phyloP scores from a whole-genome alignment of 2,329 filamentous ascomycete genomes.

The Fusarium vanettenii region DNA sequence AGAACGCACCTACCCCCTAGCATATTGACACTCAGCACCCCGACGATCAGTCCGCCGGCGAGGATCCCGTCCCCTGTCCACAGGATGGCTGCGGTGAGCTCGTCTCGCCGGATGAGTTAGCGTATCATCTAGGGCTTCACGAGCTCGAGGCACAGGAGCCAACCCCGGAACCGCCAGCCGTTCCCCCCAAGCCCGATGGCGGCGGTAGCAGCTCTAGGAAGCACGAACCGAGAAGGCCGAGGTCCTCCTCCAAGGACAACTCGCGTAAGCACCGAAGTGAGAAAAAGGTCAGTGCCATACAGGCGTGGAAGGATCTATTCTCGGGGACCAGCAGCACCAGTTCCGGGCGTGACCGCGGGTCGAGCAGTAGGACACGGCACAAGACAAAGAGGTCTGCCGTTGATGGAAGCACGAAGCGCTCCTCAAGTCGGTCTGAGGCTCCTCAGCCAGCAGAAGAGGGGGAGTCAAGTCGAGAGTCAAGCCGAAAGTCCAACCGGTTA shows the following conservation, averaged over 20 bases:
- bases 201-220: neutral
- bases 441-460: neutral
- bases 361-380: slow-evolving; percentile 35
- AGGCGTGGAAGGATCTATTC: slow-evolving; percentile 41
- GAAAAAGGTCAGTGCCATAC: slow-evolving; percentile 29
- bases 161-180: slow-evolving; percentile 21
- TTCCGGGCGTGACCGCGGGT: slow-evolving; percentile 15
- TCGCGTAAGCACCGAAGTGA: slow-evolving; percentile 26
- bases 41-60: slow-evolving; percentile 24
- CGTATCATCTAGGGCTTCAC: slow-evolving; percentile 42
- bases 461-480: slow-evolving; percentile 17
- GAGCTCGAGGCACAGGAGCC: slow-evolving; percentile 38
- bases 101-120: slow-evolving; percentile 38
- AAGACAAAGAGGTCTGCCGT: slow-evolving; percentile 33
- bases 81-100: slow-evolving; percentile 68
- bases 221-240: neutral
- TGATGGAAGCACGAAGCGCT: slow-evolving; percentile 13
- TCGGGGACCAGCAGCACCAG: slow-evolving; percentile 4
- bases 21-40: slow-evolving; percentile 46
- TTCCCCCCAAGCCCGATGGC: slow-evolving; percentile 8
- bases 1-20: slow-evolving; percentile 30
- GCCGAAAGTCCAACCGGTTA: slow-evolving; percentile 26
- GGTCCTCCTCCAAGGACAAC: slow-evolving; percentile 14
- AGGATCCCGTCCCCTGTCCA: slow-evolving; percentile 31
- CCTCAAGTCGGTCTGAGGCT: slow-evolving; percentile 3